phyloP scores from a whole-genome alignment of 1,284 basidiomycete species.

The Ceratorhiza oryzae-sativae region DNA sequence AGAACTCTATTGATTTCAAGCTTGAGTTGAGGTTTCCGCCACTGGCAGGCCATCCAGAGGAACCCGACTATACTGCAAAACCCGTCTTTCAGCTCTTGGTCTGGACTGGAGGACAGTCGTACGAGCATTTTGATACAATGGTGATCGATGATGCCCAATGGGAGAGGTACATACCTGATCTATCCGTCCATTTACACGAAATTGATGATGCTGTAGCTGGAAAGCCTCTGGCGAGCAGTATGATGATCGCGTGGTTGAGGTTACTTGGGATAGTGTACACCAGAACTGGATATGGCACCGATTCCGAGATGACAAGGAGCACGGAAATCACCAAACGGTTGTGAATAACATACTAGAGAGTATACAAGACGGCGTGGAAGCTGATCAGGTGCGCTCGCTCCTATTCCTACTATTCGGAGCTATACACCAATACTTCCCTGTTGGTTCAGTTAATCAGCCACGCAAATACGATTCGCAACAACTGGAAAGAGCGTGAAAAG shows the following conservation, averaged over 20 bases:
- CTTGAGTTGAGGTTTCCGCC: constrained; percentile 92
- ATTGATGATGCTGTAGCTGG: constrained; percentile 61
- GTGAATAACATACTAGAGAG: constrained; percentile 87
- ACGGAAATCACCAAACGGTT: constrained; percentile 84
- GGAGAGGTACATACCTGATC: constrained; percentile 70
- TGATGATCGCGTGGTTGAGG: constrained; percentile 94
- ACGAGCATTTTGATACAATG: constrained; percentile 89
- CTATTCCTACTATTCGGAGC: neutral
- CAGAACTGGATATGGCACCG: constrained; percentile 88
- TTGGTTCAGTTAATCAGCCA: constrained; percentile 46
- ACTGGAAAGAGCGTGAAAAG: constrained; percentile 50
- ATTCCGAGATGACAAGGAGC: constrained; percentile 88
- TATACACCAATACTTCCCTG: neutral
- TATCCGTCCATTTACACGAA: neutral
- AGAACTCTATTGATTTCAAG: constrained; percentile 98
- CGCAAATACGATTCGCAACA: constrained; percentile 48
- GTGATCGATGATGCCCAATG: constrained; percentile 90
- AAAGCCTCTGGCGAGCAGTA: constrained; percentile 85
- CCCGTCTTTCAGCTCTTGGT: constrained; percentile 86
- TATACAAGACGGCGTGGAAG: constrained; percentile 91
- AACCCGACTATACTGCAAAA: constrained; percentile 84
- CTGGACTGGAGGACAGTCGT: constrained; percentile 71
- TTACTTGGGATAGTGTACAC: constrained; percentile 77
- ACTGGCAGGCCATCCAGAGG: constrained; percentile 56
- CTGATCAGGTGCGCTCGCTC: constrained; percentile 67